A percentile compares a stretch with the other conserved stretches of the same genome.
Evolutionary conservation across 2,329 filamentous ascomycete genomes (phyloP).

Genomic region (Cladosporium halotolerans): DNA sequence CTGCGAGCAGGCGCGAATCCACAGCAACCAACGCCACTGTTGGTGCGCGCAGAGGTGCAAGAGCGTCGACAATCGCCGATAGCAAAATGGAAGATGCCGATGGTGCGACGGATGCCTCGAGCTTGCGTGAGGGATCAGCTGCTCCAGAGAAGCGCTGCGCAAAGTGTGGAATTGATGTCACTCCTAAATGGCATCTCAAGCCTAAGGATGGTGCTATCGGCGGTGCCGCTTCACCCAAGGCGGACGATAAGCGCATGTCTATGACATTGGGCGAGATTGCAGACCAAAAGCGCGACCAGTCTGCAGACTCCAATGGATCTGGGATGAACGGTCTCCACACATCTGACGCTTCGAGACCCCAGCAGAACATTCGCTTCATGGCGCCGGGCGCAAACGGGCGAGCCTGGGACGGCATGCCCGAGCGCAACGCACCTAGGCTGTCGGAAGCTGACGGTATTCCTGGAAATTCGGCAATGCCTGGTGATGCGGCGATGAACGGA

Average conservation of each 20-base stretch:
- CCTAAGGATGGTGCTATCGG: neutral
- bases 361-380: constrained; percentile 23
- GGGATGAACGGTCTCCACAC: neutral
- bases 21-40: constrained; percentile 28
- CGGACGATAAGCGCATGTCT: constrained; percentile 15
- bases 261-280: constrained; percentile 23
- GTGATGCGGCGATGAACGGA: neutral
- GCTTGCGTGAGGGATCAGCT: constrained; percentile 17
- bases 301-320: neutral
- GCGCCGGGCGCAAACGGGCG: constrained; percentile 23
- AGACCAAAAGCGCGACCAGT: constrained; percentile 13
- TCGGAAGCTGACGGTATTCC: neutral
- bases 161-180: constrained; percentile 56
- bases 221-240: neutral
- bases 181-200: constrained; percentile 51
- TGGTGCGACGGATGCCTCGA: constrained; percentile 19
- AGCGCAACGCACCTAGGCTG: constrained; percentile 15
- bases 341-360: constrained; percentile 3
- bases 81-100: constrained; percentile 25
- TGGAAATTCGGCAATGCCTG: neutral
- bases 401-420: constrained; percentile 27
- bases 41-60: constrained; percentile 27
- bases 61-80: constrained; percentile 27
- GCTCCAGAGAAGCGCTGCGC: constrained; percentile 35
- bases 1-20: constrained; percentile 35